phyloP scores from a whole-genome alignment of 371 early-diverging fungal genomes.

The Mortierella sp. region DNA sequence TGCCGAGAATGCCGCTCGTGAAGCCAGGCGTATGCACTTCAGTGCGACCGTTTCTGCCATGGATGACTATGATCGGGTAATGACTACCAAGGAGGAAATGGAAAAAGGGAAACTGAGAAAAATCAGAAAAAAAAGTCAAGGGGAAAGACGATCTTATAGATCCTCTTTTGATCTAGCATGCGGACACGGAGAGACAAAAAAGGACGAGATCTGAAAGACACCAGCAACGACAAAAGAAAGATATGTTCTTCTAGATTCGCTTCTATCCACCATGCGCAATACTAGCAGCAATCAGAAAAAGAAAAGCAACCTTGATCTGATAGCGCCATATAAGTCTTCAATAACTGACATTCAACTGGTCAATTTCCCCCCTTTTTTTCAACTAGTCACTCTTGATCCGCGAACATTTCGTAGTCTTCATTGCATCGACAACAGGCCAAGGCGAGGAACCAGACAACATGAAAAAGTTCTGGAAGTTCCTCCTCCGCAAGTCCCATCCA shows the following conservation, averaged over 20 bases:
- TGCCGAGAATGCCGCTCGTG: constrained; percentile 83
- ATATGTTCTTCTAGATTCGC: neutral
- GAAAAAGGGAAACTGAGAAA: no score
- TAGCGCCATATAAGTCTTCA: no score
- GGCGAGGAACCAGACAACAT: constrained; percentile 95
- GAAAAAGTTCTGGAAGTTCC: constrained; percentile 93
- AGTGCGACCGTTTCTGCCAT: constrained; percentile 73
- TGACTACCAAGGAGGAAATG: neutral
- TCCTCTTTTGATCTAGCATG: neutral
- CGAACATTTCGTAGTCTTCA: constrained; percentile 85
- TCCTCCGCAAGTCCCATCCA: constrained; percentile 86
- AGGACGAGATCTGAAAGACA: no score
- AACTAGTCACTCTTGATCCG: constrained; percentile 70
- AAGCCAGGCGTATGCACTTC: constrained; percentile 86
- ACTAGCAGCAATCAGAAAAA: neutral
- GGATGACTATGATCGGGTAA: constrained; percentile 85
- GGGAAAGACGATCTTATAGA: neutral
- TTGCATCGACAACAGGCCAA: constrained; percentile 96
- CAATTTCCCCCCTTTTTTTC: neutral
- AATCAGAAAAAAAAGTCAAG: no score
- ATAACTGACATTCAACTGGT: no score
- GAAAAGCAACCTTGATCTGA: constrained; percentile 6
- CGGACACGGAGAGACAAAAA: no score
- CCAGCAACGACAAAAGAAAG: no score
- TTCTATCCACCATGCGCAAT: neutral